Percentiles rank a stretch among this genome's conserved stretches.
Conservation (phyloP, 441 rosid genomes). For the Populus hybrid region DNA sequence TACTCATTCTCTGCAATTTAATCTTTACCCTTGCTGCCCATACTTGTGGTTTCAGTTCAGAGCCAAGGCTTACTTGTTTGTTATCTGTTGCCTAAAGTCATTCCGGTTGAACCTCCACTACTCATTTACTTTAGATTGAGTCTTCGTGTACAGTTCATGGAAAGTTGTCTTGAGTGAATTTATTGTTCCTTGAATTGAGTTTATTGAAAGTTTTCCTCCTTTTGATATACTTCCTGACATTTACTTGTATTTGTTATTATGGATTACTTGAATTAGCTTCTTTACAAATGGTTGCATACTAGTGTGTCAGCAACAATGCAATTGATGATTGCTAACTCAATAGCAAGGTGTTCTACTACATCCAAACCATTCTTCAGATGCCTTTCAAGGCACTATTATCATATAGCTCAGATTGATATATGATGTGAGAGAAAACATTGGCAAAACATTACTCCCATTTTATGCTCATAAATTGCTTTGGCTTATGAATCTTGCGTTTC, state of each 20-base stretch:
- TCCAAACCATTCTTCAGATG: not conserved
- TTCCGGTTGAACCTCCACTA: too few species aligned
- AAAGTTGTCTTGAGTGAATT: too few species aligned
- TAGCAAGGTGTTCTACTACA: not conserved
- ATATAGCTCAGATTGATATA: not conserved
- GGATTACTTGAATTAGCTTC: not conserved
- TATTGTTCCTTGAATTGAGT: too few species aligned
- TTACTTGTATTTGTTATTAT: too few species aligned
- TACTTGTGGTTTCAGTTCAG: too few species aligned
- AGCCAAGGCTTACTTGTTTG: too few species aligned
- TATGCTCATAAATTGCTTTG: not conserved
- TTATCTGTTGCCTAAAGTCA: too few species aligned
- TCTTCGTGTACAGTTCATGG: too few species aligned
- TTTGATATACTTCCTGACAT: too few species aligned
- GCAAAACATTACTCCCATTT: not conserved
- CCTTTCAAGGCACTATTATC: not conserved
- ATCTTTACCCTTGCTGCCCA: not conserved
- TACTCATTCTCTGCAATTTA: too few species aligned
- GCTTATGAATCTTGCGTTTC: conserved; percentile 10
- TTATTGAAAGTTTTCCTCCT: too few species aligned
- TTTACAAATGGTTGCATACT: not conserved
- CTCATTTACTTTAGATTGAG: too few species aligned
- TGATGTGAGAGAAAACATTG: not conserved
- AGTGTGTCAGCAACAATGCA: not conserved
- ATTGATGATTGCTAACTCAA: not conserved